Base-by-base conservation (phyloP, 2,329 filamentous ascomycete species). In the Fusarium sp. region DNA sequence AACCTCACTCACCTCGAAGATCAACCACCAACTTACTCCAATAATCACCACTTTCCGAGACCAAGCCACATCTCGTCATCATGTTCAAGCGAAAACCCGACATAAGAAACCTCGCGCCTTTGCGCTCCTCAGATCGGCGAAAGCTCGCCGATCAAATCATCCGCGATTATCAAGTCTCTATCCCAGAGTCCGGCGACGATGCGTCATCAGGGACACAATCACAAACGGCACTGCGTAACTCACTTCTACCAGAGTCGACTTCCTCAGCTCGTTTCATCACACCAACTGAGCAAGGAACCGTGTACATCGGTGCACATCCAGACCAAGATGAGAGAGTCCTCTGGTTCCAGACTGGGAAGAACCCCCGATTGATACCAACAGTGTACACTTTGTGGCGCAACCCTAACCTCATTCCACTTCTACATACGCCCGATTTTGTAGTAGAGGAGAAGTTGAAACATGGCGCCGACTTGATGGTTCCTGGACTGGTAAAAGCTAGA, bases 81-180 rank as follows among this genome's bases (percentile, higher is more conserved):
- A 76, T 76, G 73, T 76, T 76, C 54, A 76, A 76, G 25, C 66
- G 59, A 21, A 76, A 76, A 23, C 71, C 73, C 4, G 73, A 76
- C 2, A 69, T 76, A 61, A 76, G 74, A 66, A 76, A 76, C 15
- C 35, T 76, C 7, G 65, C 73, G 54, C 73, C 73, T 7, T 35
- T 76, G n/a, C 63, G 73, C 33, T 76, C 73, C 4, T 76, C 73
- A 10, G 73, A 76, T 57, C 71, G 73, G 18, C 69, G 73, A 37
- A 76, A 74, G 25, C 52, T 76, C 11, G 73, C 73, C 4, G 73
- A 76, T 10, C 73, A 76, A 44, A 74, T 76, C 31, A 76, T 76
- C 4, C 73, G 69, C 25, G 73, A 76, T 33, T 76, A 76, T 37
- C 73, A 73, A 46, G 60, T 74, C 35, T 33, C 71, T 16, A 35